phyloP scores from a whole-genome alignment of 2,329 filamentous ascomycete genomes.

The Fusarium nodosum region DNA sequence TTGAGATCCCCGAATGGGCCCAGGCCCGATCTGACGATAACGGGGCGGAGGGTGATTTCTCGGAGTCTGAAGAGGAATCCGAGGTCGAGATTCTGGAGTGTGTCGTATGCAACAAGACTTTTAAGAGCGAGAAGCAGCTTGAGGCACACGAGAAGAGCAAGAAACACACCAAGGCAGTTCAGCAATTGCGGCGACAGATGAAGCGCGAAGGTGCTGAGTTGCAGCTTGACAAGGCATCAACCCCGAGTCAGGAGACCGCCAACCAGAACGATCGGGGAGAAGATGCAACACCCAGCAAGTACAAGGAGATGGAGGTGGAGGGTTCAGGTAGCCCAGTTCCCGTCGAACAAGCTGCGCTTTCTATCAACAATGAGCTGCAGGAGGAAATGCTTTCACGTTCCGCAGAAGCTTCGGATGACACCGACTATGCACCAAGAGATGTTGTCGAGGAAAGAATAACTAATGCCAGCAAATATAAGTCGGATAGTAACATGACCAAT shows the following conservation, averaged over 20 bases:
- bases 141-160: constrained; percentile 96
- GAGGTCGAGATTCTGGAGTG: constrained; percentile 77
- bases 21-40: constrained; percentile 67
- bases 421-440: constrained; percentile 64
- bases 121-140: constrained; percentile 93
- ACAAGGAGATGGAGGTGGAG: not conserved
- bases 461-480: constrained; percentile 19
- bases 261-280: not conserved
- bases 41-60: constrained; percentile 72
- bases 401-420: constrained; percentile 45
- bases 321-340: not conserved
- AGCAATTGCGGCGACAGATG: constrained; percentile 86
- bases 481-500: not conserved
- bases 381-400: constrained; percentile 22
- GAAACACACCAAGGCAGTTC: constrained; percentile 90
- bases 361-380: not conserved
- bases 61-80: constrained; percentile 66
- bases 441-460: constrained; percentile 59
- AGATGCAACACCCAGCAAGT: not conserved
- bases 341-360: not conserved
- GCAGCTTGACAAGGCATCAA: constrained; percentile 56
- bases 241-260: constrained; percentile 2
- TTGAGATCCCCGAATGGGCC: constrained; percentile 81
- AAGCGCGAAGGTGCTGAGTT: constrained; percentile 79
- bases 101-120: constrained; percentile 80